A percentile compares a stretch with the other conserved stretches of the same genome.
phyloP scores from a whole-genome alignment of 2,329 filamentous ascomycete species.

The Clonostachys rhizophaga region DNA sequence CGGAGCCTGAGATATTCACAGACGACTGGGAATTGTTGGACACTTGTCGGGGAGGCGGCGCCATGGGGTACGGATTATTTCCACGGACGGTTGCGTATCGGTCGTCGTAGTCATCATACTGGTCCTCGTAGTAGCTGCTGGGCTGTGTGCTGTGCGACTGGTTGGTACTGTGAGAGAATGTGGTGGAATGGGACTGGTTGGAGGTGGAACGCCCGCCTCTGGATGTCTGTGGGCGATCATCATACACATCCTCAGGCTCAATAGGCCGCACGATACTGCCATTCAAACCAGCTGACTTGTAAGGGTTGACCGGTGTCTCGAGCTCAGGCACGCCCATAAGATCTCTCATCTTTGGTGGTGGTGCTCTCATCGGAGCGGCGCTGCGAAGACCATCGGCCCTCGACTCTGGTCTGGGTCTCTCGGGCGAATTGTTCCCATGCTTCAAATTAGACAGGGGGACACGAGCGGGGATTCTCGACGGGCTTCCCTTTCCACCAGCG shows the following conservation, averaged over 20 bases:
- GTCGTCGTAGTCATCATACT: constrained; percentile 23
- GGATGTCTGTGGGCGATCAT: constrained; percentile 47
- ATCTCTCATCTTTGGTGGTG: constrained; percentile 91
- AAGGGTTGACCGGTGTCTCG: constrained; percentile 42
- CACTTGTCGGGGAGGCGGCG: constrained; percentile 56
- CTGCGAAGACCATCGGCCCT: constrained; percentile 43
- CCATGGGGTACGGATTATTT: constrained; percentile 18
- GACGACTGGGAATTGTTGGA: constrained; percentile 64
- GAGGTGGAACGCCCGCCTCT: constrained; percentile 18
- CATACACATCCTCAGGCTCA: constrained; percentile 81
- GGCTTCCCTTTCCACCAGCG: constrained; percentile 19
- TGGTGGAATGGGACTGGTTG: constrained; percentile 11
- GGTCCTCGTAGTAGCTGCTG: constrained; percentile 16
- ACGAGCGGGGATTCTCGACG: constrained; percentile 60
- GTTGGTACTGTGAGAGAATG: constrained; percentile 18
- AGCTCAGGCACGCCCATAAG: constrained; percentile 50
- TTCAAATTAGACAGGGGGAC: constrained; percentile 65
- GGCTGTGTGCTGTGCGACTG: constrained; percentile 22
- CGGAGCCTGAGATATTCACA: constrained; percentile 75
- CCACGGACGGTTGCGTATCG: constrained; percentile 34
- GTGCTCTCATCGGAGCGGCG: constrained; percentile 57
- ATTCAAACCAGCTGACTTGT: constrained; percentile 39
- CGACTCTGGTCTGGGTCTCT: constrained; percentile 50
- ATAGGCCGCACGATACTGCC: constrained; percentile 55
- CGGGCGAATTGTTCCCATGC: constrained; percentile 75